Conservation (phyloP, 208 protist species). For the Kentomonas sorsogonicus region DNA sequence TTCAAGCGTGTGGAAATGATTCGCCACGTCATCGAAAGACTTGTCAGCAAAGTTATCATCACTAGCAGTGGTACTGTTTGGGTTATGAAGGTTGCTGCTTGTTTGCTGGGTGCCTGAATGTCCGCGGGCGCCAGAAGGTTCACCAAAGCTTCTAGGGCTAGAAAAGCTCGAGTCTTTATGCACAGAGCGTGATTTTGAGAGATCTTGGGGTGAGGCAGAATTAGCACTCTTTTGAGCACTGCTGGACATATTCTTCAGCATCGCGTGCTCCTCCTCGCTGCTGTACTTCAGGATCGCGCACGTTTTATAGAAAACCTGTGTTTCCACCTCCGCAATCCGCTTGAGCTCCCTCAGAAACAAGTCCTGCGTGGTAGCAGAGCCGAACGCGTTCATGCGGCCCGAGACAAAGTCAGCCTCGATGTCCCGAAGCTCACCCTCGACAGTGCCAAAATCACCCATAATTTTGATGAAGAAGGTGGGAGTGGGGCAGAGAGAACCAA, state of each 20-base stretch:
- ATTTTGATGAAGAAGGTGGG: slow-evolving; percentile 2
- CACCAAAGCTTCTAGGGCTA: background rate
- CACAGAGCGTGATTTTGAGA: too few relatives aligned
- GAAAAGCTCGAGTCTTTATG: too few relatives aligned
- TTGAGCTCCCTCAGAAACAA: slow-evolving; percentile 67
- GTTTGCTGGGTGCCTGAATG: background rate
- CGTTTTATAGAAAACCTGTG: slow-evolving; percentile 79
- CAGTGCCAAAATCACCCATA: slow-evolving; percentile 53
- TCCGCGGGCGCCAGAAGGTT: background rate
- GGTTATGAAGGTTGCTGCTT: background rate
- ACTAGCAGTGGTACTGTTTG: background rate
- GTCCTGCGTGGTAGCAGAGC: slow-evolving; percentile 52
- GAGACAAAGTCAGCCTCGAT: slow-evolving; percentile 79
- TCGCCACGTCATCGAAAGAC: slow-evolving; percentile 67
- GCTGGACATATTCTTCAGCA: slow-evolving; percentile 69
- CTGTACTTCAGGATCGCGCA: slow-evolving; percentile 69
- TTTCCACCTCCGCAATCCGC: slow-evolving; percentile 78
- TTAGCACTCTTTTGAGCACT: slow-evolving; percentile 20
- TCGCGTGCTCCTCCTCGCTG: slow-evolving; percentile 42
- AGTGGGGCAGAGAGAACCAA: slow-evolving; percentile 7
- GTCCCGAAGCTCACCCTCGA: slow-evolving; percentile 75
- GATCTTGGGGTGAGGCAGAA: background rate
- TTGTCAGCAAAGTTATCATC: slow-evolving; percentile 22
- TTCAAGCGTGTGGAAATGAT: slow-evolving; percentile 69
- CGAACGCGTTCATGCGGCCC: slow-evolving; percentile 84